phyloP scores from a whole-genome alignment of 495 filamentous ascomycete genomes.

The Alectoria sarmentosa region DNA sequence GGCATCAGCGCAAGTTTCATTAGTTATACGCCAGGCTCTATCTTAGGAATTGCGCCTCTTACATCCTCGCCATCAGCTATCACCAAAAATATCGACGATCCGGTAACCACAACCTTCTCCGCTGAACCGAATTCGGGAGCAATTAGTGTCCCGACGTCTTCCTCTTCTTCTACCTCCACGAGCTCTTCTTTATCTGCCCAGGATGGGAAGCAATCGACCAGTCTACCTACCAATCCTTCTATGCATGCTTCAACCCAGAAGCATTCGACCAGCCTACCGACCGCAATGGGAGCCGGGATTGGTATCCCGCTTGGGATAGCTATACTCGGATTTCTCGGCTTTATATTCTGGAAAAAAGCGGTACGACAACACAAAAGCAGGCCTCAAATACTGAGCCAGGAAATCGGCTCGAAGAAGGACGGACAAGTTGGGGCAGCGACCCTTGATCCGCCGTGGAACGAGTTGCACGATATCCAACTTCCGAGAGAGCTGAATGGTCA shows the following conservation, averaged over 20 bases:
- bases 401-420: too few relatives aligned
- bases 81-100: neutral
- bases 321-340: too few relatives aligned
- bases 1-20: neutral
- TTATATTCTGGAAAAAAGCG: neutral
- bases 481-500: constrained; percentile 4
- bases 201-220: too few relatives aligned
- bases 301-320: too few relatives aligned
- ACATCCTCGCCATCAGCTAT: neutral
- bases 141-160: neutral
- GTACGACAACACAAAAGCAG: too few relatives aligned
- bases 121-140: neutral
- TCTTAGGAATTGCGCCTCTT: constrained; percentile 1
- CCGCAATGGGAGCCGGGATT: too few relatives aligned
- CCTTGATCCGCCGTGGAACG: neutral
- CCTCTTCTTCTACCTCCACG: neutral
- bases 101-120: neutral
- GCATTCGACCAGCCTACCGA: too few relatives aligned
- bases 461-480: neutral
- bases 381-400: too few relatives aligned
- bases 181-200: too few relatives aligned
- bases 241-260: neutral
- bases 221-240: too few relatives aligned
- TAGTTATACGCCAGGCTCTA: neutral
- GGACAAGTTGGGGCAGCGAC: neutral